Conservation (phyloP, 2,329 filamentous ascomycete species). For the Fusarium verticillioides region DNA sequence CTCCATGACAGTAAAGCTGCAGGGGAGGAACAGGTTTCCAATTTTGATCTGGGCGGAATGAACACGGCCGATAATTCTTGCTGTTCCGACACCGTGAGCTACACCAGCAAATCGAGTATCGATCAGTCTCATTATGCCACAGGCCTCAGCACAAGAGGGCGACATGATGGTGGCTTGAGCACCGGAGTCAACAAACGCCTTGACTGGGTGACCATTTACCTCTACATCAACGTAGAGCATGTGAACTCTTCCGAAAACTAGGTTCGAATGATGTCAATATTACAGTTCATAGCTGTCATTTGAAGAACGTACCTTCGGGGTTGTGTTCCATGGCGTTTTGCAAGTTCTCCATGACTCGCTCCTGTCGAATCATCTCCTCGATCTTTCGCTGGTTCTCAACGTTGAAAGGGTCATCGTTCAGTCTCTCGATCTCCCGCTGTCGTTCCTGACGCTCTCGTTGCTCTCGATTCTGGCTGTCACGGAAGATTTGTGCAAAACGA, state of each 20-base stretch:
- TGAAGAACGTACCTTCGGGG: slow-evolving; percentile 80
- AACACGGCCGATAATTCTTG: slow-evolving; percentile 92
- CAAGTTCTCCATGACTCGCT: slow-evolving; percentile 92
- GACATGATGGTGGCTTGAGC: slow-evolving; percentile 99
- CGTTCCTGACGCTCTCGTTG: slow-evolving; percentile 79
- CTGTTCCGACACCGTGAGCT: slow-evolving; percentile 92
- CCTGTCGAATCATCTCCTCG: slow-evolving; percentile 96
- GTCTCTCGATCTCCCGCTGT: slow-evolving; percentile 81
- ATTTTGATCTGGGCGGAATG: slow-evolving; percentile 97
- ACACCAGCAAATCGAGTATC: slow-evolving; percentile 93
- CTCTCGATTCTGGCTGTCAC: slow-evolving; percentile 75
- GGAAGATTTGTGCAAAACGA: slow-evolving; percentile 79
- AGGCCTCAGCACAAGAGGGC: slow-evolving; percentile 87
- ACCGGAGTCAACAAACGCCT: slow-evolving; percentile 96
- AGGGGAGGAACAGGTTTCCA: slow-evolving; percentile 85
- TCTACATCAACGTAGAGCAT: slow-evolving; percentile 97
- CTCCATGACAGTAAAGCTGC: slow-evolving; percentile 99
- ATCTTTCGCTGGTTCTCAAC: slow-evolving; percentile 91
- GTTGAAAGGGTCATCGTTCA: slow-evolving; percentile 96
- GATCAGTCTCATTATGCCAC: slow-evolving; percentile 95
- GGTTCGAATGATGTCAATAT: slow-evolving; percentile 7
- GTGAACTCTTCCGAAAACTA: slow-evolving; percentile 93
- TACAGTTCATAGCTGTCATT: neutral
- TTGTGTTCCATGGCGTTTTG: slow-evolving; percentile 98
- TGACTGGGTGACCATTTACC: slow-evolving; percentile 91